phyloP scores from a whole-genome alignment of 2,329 filamentous ascomycete genomes.

The Aspergillus sp. region DNA sequence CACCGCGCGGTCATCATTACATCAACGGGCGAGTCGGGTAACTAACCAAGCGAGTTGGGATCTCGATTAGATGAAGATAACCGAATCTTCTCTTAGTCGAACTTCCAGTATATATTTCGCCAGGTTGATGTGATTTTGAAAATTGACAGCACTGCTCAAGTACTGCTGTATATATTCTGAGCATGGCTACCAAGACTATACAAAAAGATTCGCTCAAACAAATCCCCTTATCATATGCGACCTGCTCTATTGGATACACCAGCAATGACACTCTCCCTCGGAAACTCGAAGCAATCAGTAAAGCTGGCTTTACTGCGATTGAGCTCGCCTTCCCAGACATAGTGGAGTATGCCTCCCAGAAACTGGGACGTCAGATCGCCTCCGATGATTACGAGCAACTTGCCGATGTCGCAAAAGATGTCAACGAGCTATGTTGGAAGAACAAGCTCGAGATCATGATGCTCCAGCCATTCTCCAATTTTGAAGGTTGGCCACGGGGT shows the following conservation, averaged over 20 bases:
- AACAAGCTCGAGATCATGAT: constrained; percentile 64
- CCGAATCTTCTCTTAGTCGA: too few species aligned
- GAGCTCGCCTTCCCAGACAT: constrained; percentile 76
- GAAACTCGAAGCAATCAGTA: constrained; percentile 40
- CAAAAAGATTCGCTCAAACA: background rate
- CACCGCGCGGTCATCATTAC: too few species aligned
- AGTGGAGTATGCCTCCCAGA: constrained; percentile 57
- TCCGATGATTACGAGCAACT: constrained; percentile 62
- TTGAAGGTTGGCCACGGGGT: constrained; percentile 68
- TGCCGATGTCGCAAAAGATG: constrained; percentile 52
- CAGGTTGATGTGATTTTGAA: too few species aligned
- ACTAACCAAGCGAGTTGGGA: too few species aligned
- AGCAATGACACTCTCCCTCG: constrained; percentile 34
- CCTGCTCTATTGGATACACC: constrained; percentile 42
- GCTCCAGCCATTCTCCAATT: constrained; percentile 73
- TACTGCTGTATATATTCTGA: constrained; percentile 15
- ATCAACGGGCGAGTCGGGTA: too few species aligned
- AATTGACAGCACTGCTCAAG: background rate
- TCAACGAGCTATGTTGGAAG: constrained; percentile 55
- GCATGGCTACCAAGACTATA: constrained; percentile 10
- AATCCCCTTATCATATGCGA: constrained; percentile 42
- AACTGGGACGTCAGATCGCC: constrained; percentile 51
- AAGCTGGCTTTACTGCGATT: constrained; percentile 58
- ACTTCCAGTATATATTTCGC: too few species aligned
- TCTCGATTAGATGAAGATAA: too few species aligned